Base-by-base conservation (phyloP, 2,329 filamentous ascomycete genomes). In the Harringtonia aguacate region DNA sequence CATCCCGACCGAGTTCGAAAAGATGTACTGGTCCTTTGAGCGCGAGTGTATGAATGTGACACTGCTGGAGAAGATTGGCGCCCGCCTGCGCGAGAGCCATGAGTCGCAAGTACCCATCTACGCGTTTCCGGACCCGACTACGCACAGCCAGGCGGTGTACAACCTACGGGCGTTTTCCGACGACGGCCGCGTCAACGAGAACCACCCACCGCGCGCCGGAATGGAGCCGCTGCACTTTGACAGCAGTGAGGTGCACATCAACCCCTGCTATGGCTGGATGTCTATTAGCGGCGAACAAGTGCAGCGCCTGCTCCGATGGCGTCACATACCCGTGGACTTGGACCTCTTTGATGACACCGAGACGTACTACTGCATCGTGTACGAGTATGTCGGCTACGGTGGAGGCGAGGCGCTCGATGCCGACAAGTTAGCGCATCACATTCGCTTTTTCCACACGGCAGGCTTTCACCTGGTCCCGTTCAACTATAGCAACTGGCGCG, bases 201-300 rank as follows among this genome's bases (percentile, higher is more conserved):
- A n/a, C 29, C 40, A 43, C 31, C 40, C 40, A 9, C 24, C 27
- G 18, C 33, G 10, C 31, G 10, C 10, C 14, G 33, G 33, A 22
- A 21, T 37, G 33, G 40, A 36, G 18, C 34, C 40, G 22, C n/a
- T 28, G 40, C 31, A 20, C 13, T 37, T 43, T n/a, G 9, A 36
- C 18, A n/a, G 31, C 9, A 33, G 7, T n/a, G 33, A 37, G 18
- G 22, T 43, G 24, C 22, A 43, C 18, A 24, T 24, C n/a, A 43
- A 43, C 24, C 40, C 40, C 15, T 43, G 40, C 34, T 43, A 43
- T 18, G 40, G 33, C 40, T 43, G 40, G 40, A 18, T 43, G 15
- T n/a, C 24, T 15, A 21, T 43, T 20, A 33, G 22, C 8, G 27
- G 24, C 22, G 24, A 36, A 15, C n/a, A 30, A 8, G 18, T 43